Evolutionary conservation across 148 eudicot genomes (phyloP).

Genomic region (Mesembryanthemum crystallinum): DNA sequence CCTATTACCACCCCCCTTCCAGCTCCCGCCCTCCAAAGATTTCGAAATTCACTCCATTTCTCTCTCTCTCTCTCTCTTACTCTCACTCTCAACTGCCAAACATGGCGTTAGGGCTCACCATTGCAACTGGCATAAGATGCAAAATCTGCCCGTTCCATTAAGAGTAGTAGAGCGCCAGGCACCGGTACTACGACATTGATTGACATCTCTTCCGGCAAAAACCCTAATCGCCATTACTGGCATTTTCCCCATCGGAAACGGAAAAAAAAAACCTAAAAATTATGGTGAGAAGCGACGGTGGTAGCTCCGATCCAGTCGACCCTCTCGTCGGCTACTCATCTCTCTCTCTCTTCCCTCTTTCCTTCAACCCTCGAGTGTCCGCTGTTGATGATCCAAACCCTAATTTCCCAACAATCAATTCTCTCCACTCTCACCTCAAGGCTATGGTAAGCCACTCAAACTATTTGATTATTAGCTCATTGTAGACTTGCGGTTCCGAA

Average conservation of each 20-base stretch:
- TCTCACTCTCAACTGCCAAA: not conserved
- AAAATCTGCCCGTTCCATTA: too few species aligned
- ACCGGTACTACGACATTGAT: too few species aligned
- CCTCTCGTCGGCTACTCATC: conserved; percentile 32
- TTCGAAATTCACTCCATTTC: conserved; percentile 1
- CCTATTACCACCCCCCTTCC: too few species aligned
- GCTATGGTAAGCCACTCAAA: conserved; percentile 32
- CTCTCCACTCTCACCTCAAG: conserved; percentile 39
- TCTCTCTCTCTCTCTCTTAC: not conserved
- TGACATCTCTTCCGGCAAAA: not conserved
- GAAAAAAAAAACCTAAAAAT: not conserved
- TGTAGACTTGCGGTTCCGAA: not conserved
- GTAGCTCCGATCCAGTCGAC: conserved; percentile 22
- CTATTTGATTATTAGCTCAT: not conserved
- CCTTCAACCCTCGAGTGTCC: conserved; percentile 8
- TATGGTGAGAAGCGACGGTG: not conserved
- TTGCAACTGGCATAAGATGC: too few species aligned
- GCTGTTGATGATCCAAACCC: conserved; percentile 6
- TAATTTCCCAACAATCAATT: conserved; percentile 25
- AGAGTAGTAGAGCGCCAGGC: too few species aligned
- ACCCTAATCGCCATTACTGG: not conserved
- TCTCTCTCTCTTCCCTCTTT: conserved; percentile 29
- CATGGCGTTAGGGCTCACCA: too few species aligned
- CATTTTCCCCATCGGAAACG: not conserved
- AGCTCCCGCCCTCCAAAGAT: conserved; percentile 12